Evolutionary conservation across 225 moss, liverwort and hornwort species (phyloP), one percentile per base, ranked within the genome.

Genomic region (Ulota crispa): DNA sequence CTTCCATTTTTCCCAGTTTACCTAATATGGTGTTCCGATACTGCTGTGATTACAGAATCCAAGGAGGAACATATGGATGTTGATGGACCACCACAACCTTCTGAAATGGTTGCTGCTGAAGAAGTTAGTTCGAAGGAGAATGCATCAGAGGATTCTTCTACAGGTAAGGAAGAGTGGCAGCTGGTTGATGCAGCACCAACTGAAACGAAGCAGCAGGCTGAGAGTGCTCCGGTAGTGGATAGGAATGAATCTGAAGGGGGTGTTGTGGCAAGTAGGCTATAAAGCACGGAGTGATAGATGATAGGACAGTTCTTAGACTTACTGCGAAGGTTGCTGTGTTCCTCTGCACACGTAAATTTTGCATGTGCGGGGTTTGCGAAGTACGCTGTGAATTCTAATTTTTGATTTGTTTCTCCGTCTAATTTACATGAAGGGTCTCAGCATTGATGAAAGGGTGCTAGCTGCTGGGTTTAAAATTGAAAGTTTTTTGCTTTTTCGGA

Each of bases 1-100:
- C n/a, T n/a, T n/a, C n/a, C n/a, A n/a, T n/a, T n/a, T n/a, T n/a
- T n/a, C n/a, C n/a, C n/a, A n/a, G n/a, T n/a, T n/a, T n/a, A n/a
- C n/a, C n/a, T n/a, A n/a, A n/a, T n/a, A n/a, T n/a, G n/a, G n/a
- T n/a, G n/a, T n/a, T n/a, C n/a, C n/a, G n/a, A 95, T 68, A 90
- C 86, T 34, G 90, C 86, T 34, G 90, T 86, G 64, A 86, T 64
- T 67, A 65, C 82, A 32, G 84, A 81, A 64, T 34, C 75, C 16
- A 88, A 86, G 82, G 86, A 84, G 67, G 79, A 83, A 73, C 52
- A 52, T 54, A 84, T 86, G 80, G 88, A 88, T 42, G 82, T 87
- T 55, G 84, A 86, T 84, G 80, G 66, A 65, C 75, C 84, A 65
- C 75, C 84, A 37, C 88, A 85, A 64, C 59, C 88, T 62, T 78